Percentiles rank a stretch among this genome's conserved stretches.
phyloP scores from a whole-genome alignment of 2,329 filamentous ascomycete genomes.

The Penicillium janthinellum region DNA sequence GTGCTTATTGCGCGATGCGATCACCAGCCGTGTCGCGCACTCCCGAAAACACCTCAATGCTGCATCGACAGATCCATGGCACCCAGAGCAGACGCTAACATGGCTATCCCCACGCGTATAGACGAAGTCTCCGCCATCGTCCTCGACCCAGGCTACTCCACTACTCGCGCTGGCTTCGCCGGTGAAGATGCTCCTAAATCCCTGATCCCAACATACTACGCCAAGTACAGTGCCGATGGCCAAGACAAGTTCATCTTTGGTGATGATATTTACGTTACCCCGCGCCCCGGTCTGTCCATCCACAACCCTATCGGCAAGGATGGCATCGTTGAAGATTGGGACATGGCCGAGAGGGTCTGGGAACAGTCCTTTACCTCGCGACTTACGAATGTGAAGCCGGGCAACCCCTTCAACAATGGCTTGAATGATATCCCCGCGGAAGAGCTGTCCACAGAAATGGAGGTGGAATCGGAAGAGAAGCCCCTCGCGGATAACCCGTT shows the following conservation, averaged over 20 bases:
- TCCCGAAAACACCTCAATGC: background rate
- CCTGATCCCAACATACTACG: conserved; percentile 88
- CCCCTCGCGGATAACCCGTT: conserved; percentile 85
- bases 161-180: conserved; percentile 90
- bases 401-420: conserved; percentile 72
- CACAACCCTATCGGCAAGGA: conserved; percentile 90
- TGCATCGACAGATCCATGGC: too few species aligned
- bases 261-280: conserved; percentile 83
- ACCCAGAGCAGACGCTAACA: conserved; percentile 2
- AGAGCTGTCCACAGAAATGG: conserved; percentile 61
- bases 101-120: conserved; percentile 40
- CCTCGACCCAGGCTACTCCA: conserved; percentile 90
- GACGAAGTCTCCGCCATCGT: conserved; percentile 98
- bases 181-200: conserved; percentile 97
- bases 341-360: conserved; percentile 85
- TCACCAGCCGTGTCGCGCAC: background rate
- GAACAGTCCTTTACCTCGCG: conserved; percentile 88
- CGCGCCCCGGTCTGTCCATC: conserved; percentile 75
- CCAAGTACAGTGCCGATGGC: conserved; percentile 56
- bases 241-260: conserved; percentile 71
- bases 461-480: conserved; percentile 68
- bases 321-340: conserved; percentile 94
- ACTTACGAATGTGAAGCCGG: conserved; percentile 74
- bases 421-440: conserved; percentile 68
- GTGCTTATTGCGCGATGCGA: conserved; percentile 25